These are phyloP conservation scores for Penicillium paneum DNA, from an alignment of 2,329 filamentous ascomycete genomes.

Conservation along the genomic window DNA sequence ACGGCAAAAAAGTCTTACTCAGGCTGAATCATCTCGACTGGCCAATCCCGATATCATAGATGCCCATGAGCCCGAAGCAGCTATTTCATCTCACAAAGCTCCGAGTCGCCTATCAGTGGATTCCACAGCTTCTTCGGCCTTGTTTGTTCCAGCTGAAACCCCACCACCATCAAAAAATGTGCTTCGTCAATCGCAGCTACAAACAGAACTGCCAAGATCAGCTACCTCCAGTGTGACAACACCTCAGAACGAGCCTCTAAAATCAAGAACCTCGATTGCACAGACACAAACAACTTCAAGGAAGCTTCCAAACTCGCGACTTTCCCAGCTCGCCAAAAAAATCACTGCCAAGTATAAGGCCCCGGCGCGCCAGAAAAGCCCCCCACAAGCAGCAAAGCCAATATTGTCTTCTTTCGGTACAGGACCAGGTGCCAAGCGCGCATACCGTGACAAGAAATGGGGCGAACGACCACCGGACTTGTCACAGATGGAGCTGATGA, in stretches of 20 bases:
- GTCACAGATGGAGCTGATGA: conserved; percentile 35
- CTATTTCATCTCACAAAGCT: background rate
- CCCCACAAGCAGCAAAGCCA: background rate
- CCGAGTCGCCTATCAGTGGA: background rate
- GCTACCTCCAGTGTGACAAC: background rate
- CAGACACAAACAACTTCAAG: background rate
- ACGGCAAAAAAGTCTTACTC: background rate
- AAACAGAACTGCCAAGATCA: background rate
- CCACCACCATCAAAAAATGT: background rate
- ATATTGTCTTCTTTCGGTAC: background rate
- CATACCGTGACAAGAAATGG: conserved; percentile 8
- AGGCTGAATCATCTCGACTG: background rate
- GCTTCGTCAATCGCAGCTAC: background rate
- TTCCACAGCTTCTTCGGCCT: background rate
- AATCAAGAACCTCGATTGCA: background rate
- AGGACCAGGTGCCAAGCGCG: background rate
- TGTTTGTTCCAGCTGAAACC: background rate
- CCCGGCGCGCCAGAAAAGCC: background rate
- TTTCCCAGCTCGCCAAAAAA: background rate
- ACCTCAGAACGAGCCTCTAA: background rate
- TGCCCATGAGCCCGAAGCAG: background rate
- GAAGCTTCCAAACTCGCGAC: background rate
- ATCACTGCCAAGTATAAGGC: background rate
- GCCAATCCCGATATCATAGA: background rate
- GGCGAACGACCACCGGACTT: conserved; percentile 38